A percentile compares a stretch with the other conserved stretches of the same genome.
These are phyloP conservation scores for Claviceps fusiformis DNA, from an alignment of 2,329 filamentous ascomycete species.

Conservation along the genomic window DNA sequence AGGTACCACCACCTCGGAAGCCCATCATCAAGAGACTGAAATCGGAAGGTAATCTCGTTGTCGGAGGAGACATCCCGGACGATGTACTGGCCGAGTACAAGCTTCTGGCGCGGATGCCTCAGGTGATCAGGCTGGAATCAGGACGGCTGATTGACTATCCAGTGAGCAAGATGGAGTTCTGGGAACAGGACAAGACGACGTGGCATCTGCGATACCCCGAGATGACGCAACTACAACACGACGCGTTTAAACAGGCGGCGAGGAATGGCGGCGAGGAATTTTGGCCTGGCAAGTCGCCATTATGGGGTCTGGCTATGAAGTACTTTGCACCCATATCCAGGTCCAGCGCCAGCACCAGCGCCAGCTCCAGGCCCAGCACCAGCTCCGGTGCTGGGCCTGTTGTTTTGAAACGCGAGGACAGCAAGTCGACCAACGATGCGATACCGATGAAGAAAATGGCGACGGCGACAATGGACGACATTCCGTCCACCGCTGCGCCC, in stretches of 20 bases:
- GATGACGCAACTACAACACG: slow-evolving; percentile 47
- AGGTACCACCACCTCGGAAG: slow-evolving; percentile 21
- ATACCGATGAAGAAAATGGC: slow-evolving; percentile 1
- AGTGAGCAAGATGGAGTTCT: slow-evolving; percentile 43
- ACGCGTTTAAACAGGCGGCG: slow-evolving; percentile 41
- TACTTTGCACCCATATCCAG: slow-evolving; percentile 36
- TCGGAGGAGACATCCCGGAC: slow-evolving; percentile 17
- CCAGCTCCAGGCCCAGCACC: not conserved
- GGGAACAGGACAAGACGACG: slow-evolving; percentile 40
- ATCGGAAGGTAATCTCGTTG: slow-evolving; percentile 29
- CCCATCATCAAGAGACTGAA: slow-evolving; percentile 43
- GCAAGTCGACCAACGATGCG: slow-evolving; percentile 13
- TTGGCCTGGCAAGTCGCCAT: slow-evolving; percentile 31
- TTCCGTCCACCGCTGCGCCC: slow-evolving; percentile 19
- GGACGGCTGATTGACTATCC: slow-evolving; percentile 45
- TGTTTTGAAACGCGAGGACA: slow-evolving; percentile 14
- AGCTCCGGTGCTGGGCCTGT: slow-evolving; percentile 1
- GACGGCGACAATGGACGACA: slow-evolving; percentile 7
- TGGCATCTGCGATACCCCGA: slow-evolving; percentile 51
- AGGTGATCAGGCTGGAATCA: slow-evolving; percentile 33
- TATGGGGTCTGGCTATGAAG: slow-evolving; percentile 45
- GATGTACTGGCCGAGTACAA: slow-evolving; percentile 28
- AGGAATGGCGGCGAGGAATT: slow-evolving; percentile 38
- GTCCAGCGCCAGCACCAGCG: not conserved
- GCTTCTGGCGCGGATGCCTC: slow-evolving; percentile 35